Evolutionary conservation across 208 protist species (phyloP).

Genomic region (Tritrichomonas foetus): DNA sequence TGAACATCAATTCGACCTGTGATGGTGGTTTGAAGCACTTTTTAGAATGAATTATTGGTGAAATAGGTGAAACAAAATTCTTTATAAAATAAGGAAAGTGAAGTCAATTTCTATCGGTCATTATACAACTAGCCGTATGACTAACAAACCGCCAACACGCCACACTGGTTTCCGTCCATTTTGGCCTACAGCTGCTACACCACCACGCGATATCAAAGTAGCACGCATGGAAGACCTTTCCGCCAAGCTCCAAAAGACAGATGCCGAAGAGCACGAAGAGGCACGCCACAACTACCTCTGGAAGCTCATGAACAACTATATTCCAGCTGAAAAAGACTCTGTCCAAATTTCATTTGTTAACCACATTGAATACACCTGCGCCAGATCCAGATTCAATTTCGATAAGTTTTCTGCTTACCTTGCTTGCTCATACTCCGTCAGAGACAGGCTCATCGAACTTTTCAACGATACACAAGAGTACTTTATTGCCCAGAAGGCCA

Average conservation of each 20-base stretch:
- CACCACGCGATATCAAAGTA: too few species aligned
- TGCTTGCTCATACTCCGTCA: conserved; percentile 48
- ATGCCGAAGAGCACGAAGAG: neutral
- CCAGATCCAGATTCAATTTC: conserved; percentile 50
- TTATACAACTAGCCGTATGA: too few species aligned
- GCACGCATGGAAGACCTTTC: neutral
- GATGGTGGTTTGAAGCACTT: too few species aligned
- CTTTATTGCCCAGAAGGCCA: conserved; percentile 50
- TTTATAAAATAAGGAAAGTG: too few species aligned
- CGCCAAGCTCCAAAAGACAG: neutral
- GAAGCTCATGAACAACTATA: neutral
- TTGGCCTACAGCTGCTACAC: too few species aligned
- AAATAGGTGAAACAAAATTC: too few species aligned
- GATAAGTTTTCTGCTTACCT: conserved; percentile 47
- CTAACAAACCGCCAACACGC: too few species aligned
- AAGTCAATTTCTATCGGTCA: too few species aligned
- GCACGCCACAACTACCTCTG: neutral
- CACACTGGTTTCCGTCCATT: too few species aligned
- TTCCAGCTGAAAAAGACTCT: conserved; percentile 7
- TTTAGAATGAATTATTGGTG: too few species aligned
- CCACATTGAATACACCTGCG: conserved; percentile 58
- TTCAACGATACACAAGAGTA: conserved; percentile 60
- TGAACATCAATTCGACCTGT: too few species aligned
- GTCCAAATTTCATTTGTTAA: conserved; percentile 50
- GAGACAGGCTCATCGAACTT: conserved; percentile 55